Percentiles rank a stretch among this genome's conserved stretches.
Conservation (phyloP, 192 early-diverging fungal genomes). For the Ambispora gerdemannii region DNA sequence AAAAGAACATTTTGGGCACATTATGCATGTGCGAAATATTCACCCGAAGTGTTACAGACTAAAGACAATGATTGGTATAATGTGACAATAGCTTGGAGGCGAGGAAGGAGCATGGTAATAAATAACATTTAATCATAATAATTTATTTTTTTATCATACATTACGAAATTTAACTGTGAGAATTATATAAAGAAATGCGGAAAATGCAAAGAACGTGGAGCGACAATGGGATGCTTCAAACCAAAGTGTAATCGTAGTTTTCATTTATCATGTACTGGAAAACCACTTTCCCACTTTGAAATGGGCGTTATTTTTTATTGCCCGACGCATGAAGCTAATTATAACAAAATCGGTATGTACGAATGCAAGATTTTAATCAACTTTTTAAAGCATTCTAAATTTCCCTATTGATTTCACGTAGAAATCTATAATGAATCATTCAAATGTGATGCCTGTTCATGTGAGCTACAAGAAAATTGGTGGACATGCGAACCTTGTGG, state of each 20-base stretch:
- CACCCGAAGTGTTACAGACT: slow-evolving; percentile 78
- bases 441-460: slow-evolving; percentile 66
- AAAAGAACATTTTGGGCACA: slow-evolving; percentile 79
- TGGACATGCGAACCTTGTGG: slow-evolving; percentile 61
- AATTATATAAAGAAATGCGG: slow-evolving; percentile 58
- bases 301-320: slow-evolving; percentile 89
- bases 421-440: slow-evolving; percentile 66
- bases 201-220: slow-evolving; percentile 74
- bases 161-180: no score
- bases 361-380: neutral
- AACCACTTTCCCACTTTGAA: slow-evolving; percentile 65
- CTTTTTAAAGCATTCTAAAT: neutral
- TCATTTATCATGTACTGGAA: slow-evolving; percentile 77
- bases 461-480: slow-evolving; percentile 59
- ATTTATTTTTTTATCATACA: no score
- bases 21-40: slow-evolving; percentile 75
- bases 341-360: slow-evolving; percentile 50
- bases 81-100: slow-evolving; percentile 69
- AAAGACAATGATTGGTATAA: slow-evolving; percentile 78
- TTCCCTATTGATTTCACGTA: slow-evolving; percentile 5
- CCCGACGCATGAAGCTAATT: slow-evolving; percentile 62
- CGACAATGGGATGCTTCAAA: slow-evolving; percentile 87
- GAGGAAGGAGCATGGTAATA: slow-evolving; percentile 68
- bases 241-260: slow-evolving; percentile 77
- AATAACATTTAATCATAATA: neutral